Evolutionary conservation across 805 yeast species (phyloP).

Genomic region (Metschnikowia lachancei): DNA sequence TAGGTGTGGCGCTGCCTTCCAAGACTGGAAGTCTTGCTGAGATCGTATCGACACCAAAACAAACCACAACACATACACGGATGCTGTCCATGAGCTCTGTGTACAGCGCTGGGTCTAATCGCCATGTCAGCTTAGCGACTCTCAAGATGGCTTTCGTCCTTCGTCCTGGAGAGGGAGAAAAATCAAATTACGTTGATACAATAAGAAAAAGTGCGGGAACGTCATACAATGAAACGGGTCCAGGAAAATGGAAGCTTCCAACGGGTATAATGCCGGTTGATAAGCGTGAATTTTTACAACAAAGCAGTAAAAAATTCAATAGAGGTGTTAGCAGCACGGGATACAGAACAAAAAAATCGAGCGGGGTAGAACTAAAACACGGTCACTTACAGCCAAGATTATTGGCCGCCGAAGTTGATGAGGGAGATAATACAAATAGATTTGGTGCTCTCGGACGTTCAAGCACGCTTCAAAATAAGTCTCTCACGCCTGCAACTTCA

Average conservation of each 20-base stretch:
- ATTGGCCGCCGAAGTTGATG: slow-evolving; percentile 74
- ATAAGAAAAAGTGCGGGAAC: slow-evolving; percentile 47
- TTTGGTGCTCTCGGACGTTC: slow-evolving; percentile 16
- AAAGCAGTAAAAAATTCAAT: slow-evolving; percentile 22
- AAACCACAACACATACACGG: slow-evolving; percentile 11
- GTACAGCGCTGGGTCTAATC: slow-evolving; percentile 30
- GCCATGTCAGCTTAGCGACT: slow-evolving; percentile 38
- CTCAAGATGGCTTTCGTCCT: slow-evolving; percentile 35
- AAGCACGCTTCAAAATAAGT: slow-evolving; percentile 9
- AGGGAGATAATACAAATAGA: slow-evolving; percentile 24
- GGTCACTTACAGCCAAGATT: slow-evolving; percentile 63
- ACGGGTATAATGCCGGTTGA: slow-evolving; percentile 53
- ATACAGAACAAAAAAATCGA: slow-evolving; percentile 28
- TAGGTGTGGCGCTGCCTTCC: neutral
- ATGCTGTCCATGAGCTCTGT: slow-evolving; percentile 36
- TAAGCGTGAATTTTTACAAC: slow-evolving; percentile 22
- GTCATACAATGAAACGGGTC: slow-evolving; percentile 46
- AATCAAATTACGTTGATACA: slow-evolving; percentile 48
- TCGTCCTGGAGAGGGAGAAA: slow-evolving; percentile 50
- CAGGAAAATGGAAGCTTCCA: slow-evolving; percentile 50
- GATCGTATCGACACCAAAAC: neutral
- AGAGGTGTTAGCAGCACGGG: slow-evolving; percentile 11
- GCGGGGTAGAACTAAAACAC: slow-evolving; percentile 57
- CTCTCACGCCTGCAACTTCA: slow-evolving; percentile 15
- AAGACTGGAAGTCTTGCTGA: slow-evolving; percentile 1